A percentile compares a stretch with the other conserved stretches of the same genome.
phyloP scores from a whole-genome alignment of 352 stramenopile genomes.

The Phytophthora pini region DNA sequence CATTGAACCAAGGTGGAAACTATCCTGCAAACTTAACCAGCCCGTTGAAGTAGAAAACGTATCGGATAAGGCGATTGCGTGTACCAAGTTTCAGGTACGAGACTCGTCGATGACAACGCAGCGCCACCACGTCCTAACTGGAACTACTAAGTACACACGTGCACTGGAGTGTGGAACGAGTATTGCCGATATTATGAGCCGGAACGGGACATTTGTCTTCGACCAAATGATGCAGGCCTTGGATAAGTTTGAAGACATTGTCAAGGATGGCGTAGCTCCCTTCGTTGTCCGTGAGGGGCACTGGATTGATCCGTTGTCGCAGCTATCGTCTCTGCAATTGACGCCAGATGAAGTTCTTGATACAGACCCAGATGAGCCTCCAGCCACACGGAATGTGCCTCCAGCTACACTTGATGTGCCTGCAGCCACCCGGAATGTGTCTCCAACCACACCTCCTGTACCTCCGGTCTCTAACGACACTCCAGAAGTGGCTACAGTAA shows the following conservation, averaged over 20 bases:
- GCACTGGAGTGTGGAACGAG: not conserved
- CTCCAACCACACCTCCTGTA: too few relatives aligned
- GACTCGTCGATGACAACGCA: not conserved
- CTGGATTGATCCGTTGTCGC: not conserved
- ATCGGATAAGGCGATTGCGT: not conserved
- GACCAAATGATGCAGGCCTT: slow-evolving; percentile 11
- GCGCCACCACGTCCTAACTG: slow-evolving; percentile 7
- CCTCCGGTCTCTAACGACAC: too few relatives aligned
- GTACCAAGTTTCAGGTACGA: slow-evolving; percentile 9
- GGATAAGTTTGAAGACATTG: slow-evolving; percentile 11
- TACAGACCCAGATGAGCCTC: not conserved
- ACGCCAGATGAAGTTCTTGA: not conserved
- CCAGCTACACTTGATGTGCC: not conserved
- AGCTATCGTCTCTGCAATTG: not conserved
- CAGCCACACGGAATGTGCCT: not conserved
- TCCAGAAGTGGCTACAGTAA: too few relatives aligned
- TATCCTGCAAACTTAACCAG: slow-evolving; percentile 8
- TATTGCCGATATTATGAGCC: slow-evolving; percentile 19
- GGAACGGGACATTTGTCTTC: slow-evolving; percentile 3
- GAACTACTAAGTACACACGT: slow-evolving; percentile 11
- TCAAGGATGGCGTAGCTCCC: slow-evolving; percentile 10
- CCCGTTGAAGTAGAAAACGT: slow-evolving; percentile 7
- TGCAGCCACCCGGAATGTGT: not conserved
- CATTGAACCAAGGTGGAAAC: not conserved
- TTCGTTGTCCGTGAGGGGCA: slow-evolving; percentile 15